These are phyloP conservation scores for Betula pendula DNA, from an alignment of 306 rosid species.

Conservation along the genomic window DNA sequence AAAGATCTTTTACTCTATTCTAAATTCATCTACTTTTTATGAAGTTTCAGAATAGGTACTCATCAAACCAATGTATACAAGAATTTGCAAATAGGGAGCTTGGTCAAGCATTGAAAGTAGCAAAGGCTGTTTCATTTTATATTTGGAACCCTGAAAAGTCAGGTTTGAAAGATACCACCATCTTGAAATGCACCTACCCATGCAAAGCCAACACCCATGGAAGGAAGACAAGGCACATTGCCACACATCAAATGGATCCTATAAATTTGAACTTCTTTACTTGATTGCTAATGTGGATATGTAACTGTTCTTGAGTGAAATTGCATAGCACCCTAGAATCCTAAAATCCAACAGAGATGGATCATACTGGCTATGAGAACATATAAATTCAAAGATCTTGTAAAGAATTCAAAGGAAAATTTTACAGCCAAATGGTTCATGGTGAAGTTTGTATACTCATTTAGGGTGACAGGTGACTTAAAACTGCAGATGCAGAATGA, in stretches of 20 bases:
- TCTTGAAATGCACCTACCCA: not conserved
- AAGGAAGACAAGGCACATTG: not conserved
- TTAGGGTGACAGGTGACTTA: not conserved
- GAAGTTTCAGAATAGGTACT: not conserved
- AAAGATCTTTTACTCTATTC: not conserved
- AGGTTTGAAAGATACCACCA: not conserved
- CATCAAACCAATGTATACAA: not conserved
- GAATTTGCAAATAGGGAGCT: not conserved
- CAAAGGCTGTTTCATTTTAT: not conserved
- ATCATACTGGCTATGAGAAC: constrained; percentile 2
- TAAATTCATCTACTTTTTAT: not conserved
- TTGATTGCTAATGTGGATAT: not conserved
- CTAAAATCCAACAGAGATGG: constrained; percentile 6
- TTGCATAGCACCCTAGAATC: not conserved
- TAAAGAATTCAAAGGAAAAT: not conserved
- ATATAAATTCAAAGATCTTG: not conserved
- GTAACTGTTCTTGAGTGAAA: not conserved
- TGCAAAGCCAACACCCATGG: not conserved
- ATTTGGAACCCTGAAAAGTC: not conserved
- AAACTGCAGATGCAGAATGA: constrained; percentile 11
- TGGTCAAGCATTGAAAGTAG: not conserved
- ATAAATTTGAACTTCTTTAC: not conserved
- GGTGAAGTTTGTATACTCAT: not conserved
- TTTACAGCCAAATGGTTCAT: not conserved
- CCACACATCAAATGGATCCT: not conserved